A percentile compares a stretch with the other conserved stretches of the same genome.
Conservation (phyloP, 2,329 filamentous ascomycete species). For the Septoria petroselini region DNA sequence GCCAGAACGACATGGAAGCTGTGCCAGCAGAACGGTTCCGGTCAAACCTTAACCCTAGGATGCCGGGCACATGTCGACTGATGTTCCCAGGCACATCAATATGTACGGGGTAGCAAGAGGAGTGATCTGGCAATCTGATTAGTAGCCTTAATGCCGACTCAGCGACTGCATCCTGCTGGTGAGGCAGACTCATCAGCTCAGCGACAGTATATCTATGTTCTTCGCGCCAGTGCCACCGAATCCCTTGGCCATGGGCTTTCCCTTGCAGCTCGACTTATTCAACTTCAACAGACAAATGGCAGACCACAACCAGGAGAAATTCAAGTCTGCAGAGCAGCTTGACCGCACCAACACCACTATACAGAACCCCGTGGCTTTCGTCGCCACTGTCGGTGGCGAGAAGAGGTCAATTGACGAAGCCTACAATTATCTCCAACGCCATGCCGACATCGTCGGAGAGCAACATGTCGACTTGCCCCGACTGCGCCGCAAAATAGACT, state of each 20-base stretch:
- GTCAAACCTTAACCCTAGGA: neutral
- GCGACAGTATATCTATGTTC: slow-evolving; percentile 10
- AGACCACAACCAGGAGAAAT: slow-evolving; percentile 1
- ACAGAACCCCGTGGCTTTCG: neutral
- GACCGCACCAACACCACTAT: neutral
- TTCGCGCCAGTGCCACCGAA: neutral
- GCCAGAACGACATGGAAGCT: neutral
- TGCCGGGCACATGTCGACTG: neutral
- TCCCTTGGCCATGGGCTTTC: slow-evolving; percentile 6
- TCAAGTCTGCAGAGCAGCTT: neutral
- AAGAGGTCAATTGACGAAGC: slow-evolving; percentile 17
- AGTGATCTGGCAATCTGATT: slow-evolving; percentile 1
- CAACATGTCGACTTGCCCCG: slow-evolving; percentile 15
- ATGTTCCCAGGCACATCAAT: neutral
- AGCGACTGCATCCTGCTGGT: neutral
- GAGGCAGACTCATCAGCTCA: no score
- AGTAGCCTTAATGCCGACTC: neutral
- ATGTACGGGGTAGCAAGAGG: neutral
- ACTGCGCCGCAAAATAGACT: slow-evolving; percentile 23
- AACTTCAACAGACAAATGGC: slow-evolving; percentile 10
- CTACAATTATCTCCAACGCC: slow-evolving; percentile 13
- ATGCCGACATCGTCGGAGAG: slow-evolving; percentile 14
- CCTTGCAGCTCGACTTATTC: slow-evolving; percentile 3
- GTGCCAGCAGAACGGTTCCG: neutral
- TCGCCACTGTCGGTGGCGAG: neutral